Evolutionary conservation across 495 filamentous ascomycete species (phyloP).

Genomic region (Amphirosellinia nigrospora): DNA sequence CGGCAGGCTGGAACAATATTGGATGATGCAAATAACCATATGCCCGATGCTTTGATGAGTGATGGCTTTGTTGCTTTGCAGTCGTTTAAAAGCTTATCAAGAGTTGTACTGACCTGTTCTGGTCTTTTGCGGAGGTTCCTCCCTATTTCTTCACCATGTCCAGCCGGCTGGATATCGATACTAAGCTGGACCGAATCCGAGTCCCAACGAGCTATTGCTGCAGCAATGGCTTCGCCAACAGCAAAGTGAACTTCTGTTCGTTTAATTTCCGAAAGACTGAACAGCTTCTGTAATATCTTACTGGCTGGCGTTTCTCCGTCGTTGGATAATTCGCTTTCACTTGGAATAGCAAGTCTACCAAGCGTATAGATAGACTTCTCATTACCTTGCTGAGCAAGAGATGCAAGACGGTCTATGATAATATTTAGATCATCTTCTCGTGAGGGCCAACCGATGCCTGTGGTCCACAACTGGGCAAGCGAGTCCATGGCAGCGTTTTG

Average conservation of each 20-base stretch:
- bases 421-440: constrained; percentile 34
- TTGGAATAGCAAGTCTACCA: constrained; percentile 67
- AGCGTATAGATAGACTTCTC: constrained; percentile 80
- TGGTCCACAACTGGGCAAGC: constrained; percentile 78
- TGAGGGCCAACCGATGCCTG: constrained; percentile 41
- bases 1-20: constrained; percentile 79
- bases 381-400: constrained; percentile 76
- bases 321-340: constrained; percentile 35
- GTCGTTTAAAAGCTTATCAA: constrained; percentile 73
- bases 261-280: constrained; percentile 78
- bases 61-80: constrained; percentile 85
- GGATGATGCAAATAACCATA: constrained; percentile 94
- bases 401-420: constrained; percentile 64
- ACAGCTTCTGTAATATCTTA: constrained; percentile 66
- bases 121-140: constrained; percentile 46
- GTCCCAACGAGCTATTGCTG: constrained; percentile 79
- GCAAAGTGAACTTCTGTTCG: constrained; percentile 87
- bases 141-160: constrained; percentile 43
- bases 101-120: constrained; percentile 56
- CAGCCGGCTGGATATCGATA: constrained; percentile 50
- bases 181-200: constrained; percentile 57
- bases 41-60: constrained; percentile 84
- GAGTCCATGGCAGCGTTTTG: constrained; percentile 63
- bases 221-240: constrained; percentile 83
- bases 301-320: constrained; percentile 33